A percentile compares a stretch with the other conserved stretches of the same genome.
phyloP scores from a whole-genome alignment of 2,329 filamentous ascomycete species.

The Colletotrichum lindemuthianum region DNA sequence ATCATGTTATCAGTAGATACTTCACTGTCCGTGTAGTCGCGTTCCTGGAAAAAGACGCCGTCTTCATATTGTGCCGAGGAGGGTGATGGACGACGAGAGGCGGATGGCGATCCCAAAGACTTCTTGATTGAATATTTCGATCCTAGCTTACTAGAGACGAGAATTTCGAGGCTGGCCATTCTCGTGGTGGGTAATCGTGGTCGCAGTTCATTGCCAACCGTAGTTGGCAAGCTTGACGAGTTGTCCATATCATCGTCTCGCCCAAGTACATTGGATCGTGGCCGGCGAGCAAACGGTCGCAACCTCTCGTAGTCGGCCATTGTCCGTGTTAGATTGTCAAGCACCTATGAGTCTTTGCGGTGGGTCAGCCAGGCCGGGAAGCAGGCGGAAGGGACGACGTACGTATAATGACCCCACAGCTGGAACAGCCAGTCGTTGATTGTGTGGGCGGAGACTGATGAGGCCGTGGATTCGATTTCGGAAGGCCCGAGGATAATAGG shows the following conservation, averaged over 20 bases:
- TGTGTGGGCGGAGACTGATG: too few species aligned
- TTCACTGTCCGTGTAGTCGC: conserved; percentile 48
- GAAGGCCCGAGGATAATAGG: too few species aligned
- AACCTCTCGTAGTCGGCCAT: conserved; percentile 1
- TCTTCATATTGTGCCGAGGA: not conserved
- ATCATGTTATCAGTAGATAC: conserved; percentile 56
- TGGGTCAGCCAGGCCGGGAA: too few species aligned
- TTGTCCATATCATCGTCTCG: conserved; percentile 2
- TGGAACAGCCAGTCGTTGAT: too few species aligned
- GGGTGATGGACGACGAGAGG: not conserved
- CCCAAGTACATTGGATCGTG: not conserved
- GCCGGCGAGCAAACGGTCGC: not conserved
- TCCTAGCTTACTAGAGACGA: not conserved
- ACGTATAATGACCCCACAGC: too few species aligned
- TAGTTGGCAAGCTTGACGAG: not conserved
- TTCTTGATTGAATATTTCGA: conserved; percentile 10
- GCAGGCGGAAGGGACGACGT: too few species aligned
- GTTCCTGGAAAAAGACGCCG: conserved; percentile 14
- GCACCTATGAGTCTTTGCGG: too few species aligned
- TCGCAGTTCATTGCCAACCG: not conserved
- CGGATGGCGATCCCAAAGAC: conserved; percentile 9
- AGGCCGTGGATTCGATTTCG: too few species aligned
- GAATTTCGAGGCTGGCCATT: conserved; percentile 22
- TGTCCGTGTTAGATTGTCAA: not conserved
- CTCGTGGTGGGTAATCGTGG: conserved; percentile 9